phyloP scores from a whole-genome alignment of 2,329 filamentous ascomycete species.

The Lasiodiplodia sp. region DNA sequence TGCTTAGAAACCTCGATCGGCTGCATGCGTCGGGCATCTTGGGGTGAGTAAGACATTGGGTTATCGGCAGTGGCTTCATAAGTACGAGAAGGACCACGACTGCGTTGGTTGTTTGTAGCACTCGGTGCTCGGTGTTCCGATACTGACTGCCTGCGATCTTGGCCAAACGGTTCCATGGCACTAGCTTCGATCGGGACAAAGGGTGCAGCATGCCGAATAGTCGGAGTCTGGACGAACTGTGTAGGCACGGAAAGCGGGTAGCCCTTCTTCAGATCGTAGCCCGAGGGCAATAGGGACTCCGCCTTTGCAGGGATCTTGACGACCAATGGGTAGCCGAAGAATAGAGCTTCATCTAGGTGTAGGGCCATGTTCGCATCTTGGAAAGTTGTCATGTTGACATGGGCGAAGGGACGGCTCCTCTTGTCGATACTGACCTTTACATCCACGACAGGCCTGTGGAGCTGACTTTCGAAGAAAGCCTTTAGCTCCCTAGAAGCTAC shows the following conservation, averaged over 20 bases:
- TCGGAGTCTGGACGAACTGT: neutral
- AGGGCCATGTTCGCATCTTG: slow-evolving; percentile 1
- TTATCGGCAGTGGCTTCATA: slow-evolving; percentile 7
- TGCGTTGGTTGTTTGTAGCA: neutral
- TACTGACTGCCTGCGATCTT: neutral
- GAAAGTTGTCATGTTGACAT: neutral
- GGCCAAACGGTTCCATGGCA: neutral
- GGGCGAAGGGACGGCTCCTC: slow-evolving; percentile 1
- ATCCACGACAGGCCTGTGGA: neutral
- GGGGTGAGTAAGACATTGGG: slow-evolving; percentile 19
- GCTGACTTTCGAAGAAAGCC: neutral
- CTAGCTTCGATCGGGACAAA: neutral
- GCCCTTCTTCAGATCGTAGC: neutral
- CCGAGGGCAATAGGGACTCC: neutral
- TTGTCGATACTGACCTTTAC: slow-evolving; percentile 4
- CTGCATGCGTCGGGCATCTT: slow-evolving; percentile 17
- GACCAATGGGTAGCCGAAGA: neutral
- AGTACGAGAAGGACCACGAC: slow-evolving; percentile 11
- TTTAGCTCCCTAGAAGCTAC: neutral
- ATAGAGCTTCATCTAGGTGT: neutral
- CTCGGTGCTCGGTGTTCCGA: neutral
- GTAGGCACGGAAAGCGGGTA: neutral
- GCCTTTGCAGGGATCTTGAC: slow-evolving; percentile 2
- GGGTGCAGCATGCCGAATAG: neutral
- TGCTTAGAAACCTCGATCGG: neutral